Evolutionary conservation across 371 early-diverging fungal genomes (phyloP), one percentile per base, ranked within the genome.

Genomic region (Mortierella polycephala): DNA sequence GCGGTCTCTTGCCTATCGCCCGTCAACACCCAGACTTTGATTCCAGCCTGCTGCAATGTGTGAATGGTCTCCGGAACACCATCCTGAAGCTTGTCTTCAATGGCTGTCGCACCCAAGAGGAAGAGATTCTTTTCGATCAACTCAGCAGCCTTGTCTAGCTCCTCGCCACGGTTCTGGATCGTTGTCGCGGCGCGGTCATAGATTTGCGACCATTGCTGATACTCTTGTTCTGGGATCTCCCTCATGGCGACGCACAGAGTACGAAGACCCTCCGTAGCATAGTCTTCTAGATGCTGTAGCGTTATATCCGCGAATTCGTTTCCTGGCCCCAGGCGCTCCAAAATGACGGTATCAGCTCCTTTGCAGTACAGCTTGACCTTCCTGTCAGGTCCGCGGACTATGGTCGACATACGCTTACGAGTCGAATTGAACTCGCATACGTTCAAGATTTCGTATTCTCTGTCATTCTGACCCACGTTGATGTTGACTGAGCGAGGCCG

Each of bases 51-150:
- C 60, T 93, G 94, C 57, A 99, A 84, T n/a, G 95, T 95, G 74
- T 93, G 90, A 64, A 99, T 97, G 0, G 99, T 97, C 67, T 97
- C 96, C 7, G 97, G 96, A 1, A 99, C 99, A 64, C 96, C 96
- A 64, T 98, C 99, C 87, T 99, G 99, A 10, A 99, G 85, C 81
- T 93, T 94, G 83, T 99, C 99, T 85, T 99, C 99, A 75, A 99
- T 98, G 14, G 99, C 99, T 5, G 99, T 98, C 0, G 98, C 96
- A 11, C 99, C 99, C 39, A 99, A 72, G 64, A 97, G 84, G 51
- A 93, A 91, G 74, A 99, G 70, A 62, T 97, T 90, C 73, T 94
- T 92, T 74, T 99, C 99, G 69, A 98, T 98, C 83, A 96, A 75
- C 73, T 98, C 99, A 0, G 96, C 97, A 9, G 94, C 97, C 71